A percentile compares a stretch with the other conserved stretches of the same genome.
These are phyloP conservation scores for Epichloe gansuensis DNA, from an alignment of 2,329 filamentous ascomycete genomes.

Conservation along the genomic window DNA sequence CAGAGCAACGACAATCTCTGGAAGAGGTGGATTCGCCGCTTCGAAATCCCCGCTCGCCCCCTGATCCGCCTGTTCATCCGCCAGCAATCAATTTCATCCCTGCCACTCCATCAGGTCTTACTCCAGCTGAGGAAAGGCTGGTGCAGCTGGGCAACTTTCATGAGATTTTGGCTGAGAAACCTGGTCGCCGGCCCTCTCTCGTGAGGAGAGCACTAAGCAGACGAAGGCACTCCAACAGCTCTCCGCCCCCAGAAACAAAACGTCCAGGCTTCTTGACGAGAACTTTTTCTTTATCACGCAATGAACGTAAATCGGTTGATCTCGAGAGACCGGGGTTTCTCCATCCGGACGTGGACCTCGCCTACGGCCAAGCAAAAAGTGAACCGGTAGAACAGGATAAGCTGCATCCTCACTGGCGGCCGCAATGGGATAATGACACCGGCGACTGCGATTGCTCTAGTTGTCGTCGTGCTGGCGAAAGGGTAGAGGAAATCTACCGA, in stretches of 20 bases:
- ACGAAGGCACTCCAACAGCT: constrained; percentile 30
- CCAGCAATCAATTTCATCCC: constrained; percentile 46
- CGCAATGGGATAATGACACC: constrained; percentile 30
- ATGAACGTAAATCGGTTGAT: constrained; percentile 20
- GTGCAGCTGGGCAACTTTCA: constrained; percentile 41
- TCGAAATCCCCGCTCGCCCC: constrained; percentile 47
- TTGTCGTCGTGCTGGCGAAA: constrained; percentile 22
- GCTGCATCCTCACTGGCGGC: constrained; percentile 49
- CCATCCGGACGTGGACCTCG: constrained; percentile 15
- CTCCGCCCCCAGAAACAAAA: constrained; percentile 27
- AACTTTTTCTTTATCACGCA: constrained; percentile 40
- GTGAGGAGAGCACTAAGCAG: constrained; percentile 41
- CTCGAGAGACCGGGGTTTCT: constrained; percentile 12
- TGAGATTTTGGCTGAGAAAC: constrained; percentile 32
- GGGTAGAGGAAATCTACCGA: constrained; percentile 27
- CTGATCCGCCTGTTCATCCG: constrained; percentile 32
- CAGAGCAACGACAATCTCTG: constrained; percentile 33
- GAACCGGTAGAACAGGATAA: constrained; percentile 38
- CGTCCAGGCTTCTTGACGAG: constrained; percentile 32
- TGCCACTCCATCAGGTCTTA: constrained; percentile 47
- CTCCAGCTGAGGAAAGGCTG: constrained; percentile 39
- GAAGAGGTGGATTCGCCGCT: constrained; percentile 48
- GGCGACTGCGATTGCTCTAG: constrained; percentile 20
- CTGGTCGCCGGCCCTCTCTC: constrained; percentile 34
- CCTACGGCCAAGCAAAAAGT: constrained; percentile 29